A percentile compares a stretch with the other conserved stretches of the same genome.
Evolutionary conservation across 805 yeast species (phyloP).

Genomic region (Metschnikowia corniflorae): DNA sequence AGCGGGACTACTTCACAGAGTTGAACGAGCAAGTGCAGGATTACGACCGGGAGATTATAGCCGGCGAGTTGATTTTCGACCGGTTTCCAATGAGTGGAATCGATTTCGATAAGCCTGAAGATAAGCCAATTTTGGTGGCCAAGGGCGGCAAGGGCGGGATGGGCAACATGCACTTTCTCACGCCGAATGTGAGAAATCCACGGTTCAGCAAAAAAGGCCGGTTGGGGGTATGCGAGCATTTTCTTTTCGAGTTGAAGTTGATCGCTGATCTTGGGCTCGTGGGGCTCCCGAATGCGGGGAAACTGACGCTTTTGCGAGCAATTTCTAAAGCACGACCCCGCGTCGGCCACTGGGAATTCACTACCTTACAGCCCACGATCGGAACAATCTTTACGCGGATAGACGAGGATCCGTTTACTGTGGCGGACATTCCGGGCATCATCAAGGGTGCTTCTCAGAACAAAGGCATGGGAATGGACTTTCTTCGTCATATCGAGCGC

Average conservation of each 20-base stretch:
- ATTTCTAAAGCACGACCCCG: slow-evolving; percentile 87
- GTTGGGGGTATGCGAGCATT: slow-evolving; percentile 57
- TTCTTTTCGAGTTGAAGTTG: slow-evolving; percentile 78
- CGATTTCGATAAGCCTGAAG: slow-evolving; percentile 61
- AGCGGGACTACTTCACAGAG: slow-evolving; percentile 61
- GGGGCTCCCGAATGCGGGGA: slow-evolving; percentile 96
- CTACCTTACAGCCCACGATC: slow-evolving; percentile 86
- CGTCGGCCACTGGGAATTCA: slow-evolving; percentile 96
- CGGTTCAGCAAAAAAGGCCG: slow-evolving; percentile 83
- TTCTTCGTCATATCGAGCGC: slow-evolving; percentile 87
- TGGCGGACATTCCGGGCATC: slow-evolving; percentile 97
- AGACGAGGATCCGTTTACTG: slow-evolving; percentile 72
- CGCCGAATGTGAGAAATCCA: slow-evolving; percentile 82
- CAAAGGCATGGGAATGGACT: slow-evolving; percentile 91
- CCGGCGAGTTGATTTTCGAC: slow-evolving; percentile 60
- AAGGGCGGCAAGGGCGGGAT: slow-evolving; percentile 92
- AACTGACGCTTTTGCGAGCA: slow-evolving; percentile 81
- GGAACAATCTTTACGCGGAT: slow-evolving; percentile 77
- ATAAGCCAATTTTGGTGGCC: slow-evolving; percentile 63
- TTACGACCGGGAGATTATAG: slow-evolving; percentile 57
- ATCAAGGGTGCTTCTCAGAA: slow-evolving; percentile 82
- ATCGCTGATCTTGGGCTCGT: slow-evolving; percentile 93
- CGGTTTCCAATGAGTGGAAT: slow-evolving; percentile 78
- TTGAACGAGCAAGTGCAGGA: slow-evolving; percentile 60
- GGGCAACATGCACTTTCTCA: slow-evolving; percentile 94